Base-by-base conservation (phyloP, 202 grass and related monocot species). In the Brachypodium distachyon region DNA sequence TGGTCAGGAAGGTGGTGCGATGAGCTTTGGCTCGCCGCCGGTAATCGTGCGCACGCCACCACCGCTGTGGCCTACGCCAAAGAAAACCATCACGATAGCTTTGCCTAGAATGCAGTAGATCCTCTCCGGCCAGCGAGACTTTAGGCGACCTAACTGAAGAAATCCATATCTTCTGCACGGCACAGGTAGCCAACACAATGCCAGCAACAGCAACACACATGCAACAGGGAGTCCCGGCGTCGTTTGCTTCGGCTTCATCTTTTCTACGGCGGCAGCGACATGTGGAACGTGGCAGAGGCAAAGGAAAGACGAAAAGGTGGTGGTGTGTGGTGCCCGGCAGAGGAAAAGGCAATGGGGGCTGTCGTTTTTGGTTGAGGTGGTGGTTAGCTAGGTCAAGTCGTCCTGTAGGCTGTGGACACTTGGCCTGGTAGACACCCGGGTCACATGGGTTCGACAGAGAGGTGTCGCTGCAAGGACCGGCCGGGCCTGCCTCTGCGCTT, bases 351-450 rank as follows among this genome's bases (percentile, higher is more conserved):
- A 22, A 52, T 48, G 18, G 60, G 3, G 42, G 9, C n/a, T 46
- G 68, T 40, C 28, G 36, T 55, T 70, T 58, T 63, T 14, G 47
- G 38, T 3, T 32, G 38, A 4, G 8, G 78, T 58, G 86, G 81
- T 83, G 12, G 80, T 79, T 78, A 18, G 67, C 79, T 16, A 60
- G 42, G 51, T 46, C 58, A 27, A 67, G 58, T 66, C 58, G 34
- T 16, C 80, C 57, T 38, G 33, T 87, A 26, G 44, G 33, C 42
- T 38, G 51, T 22, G 9, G 61, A 61, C 51, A 61, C 42, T 74
- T 83, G 74, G 78, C 67, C 50, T 29, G 50, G 3, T 28, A 59
- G 79, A 87, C 74, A 17, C 85, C 85, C 74, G 19, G 40, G 12
- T 42, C 80, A 78, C 85, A 83, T 79, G 74, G 25, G 59, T 39